A percentile compares a stretch with the other conserved stretches of the same genome.
Evolutionary conservation across 257 asterid genomes (phyloP).

Genomic region (Paulownia fortunei): DNA sequence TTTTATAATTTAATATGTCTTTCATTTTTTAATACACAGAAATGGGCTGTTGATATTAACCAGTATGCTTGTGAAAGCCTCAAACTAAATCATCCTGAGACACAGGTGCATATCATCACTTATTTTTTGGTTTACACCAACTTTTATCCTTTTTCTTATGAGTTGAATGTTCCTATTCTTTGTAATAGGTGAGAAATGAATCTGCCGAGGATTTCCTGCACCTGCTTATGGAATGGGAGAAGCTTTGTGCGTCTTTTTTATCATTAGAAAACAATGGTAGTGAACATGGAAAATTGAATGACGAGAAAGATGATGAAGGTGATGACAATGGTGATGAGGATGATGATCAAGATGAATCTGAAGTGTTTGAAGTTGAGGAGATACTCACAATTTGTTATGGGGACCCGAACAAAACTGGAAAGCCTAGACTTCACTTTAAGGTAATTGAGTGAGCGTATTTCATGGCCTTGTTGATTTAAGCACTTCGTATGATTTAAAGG

Average conservation of each 20-base stretch:
- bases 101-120: constrained; percentile 53
- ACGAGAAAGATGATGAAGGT: constrained; percentile 16
- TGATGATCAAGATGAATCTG: constrained; percentile 40
- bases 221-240: constrained; percentile 74
- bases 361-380: constrained; percentile 64
- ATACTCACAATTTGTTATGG: constrained; percentile 65
- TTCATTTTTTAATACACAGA: constrained; percentile 40
- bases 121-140: neutral
- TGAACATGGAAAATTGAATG: constrained; percentile 23
- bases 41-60: constrained; percentile 93
- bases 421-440: constrained; percentile 59
- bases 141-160: neutral
- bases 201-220: constrained; percentile 59
- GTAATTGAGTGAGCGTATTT: constrained; percentile 39
- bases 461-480: neutral
- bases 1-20: no score
- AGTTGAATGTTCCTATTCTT: neutral
- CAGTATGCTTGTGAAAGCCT: constrained; percentile 72
- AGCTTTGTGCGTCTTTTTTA: constrained; percentile 54
- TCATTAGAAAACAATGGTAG: constrained; percentile 33
- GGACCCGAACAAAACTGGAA: constrained; percentile 45
- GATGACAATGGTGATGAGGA: constrained; percentile 36
- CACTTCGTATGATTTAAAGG: neutral
- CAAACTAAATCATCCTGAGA: constrained; percentile 74
- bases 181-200: constrained; percentile 67